phyloP scores from a whole-genome alignment of 2,329 filamentous ascomycete genomes.

The Coleophoma crateriformis region DNA sequence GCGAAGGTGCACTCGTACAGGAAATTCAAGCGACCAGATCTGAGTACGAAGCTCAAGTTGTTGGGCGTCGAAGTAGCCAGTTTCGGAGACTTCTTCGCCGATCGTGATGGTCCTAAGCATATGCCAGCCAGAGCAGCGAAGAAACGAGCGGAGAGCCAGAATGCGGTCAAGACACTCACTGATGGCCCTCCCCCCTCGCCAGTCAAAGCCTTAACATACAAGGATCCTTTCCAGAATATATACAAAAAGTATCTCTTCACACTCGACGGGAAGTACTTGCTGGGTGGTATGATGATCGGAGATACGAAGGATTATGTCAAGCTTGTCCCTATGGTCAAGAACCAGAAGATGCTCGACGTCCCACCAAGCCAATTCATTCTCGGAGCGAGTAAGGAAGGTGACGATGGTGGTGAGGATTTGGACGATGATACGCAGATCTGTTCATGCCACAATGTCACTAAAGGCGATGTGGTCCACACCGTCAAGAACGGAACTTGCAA shows the following conservation, averaged over 20 bases:
- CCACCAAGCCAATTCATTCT: constrained; percentile 80
- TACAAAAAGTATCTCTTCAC: constrained; percentile 96
- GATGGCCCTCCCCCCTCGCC: constrained; percentile 49
- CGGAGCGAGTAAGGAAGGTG: constrained; percentile 67
- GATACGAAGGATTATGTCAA: constrained; percentile 90
- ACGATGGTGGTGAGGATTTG: constrained; percentile 71
- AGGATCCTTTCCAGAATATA: constrained; percentile 79
- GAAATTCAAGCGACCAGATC: constrained; percentile 73
- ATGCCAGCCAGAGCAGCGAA: constrained; percentile 55
- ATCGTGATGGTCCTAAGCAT: constrained; percentile 73
- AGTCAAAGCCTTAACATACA: constrained; percentile 83
- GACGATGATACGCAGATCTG: constrained; percentile 85
- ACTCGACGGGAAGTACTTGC: constrained; percentile 78
- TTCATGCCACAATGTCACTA: constrained; percentile 88
- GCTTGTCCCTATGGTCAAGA: constrained; percentile 80
- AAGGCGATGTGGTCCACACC: constrained; percentile 67
- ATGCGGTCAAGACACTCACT: constrained; percentile 42
- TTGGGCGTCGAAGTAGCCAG: constrained; percentile 87
- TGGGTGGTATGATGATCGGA: constrained; percentile 97
- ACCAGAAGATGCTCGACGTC: constrained; percentile 71
- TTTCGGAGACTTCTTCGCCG: constrained; percentile 91
- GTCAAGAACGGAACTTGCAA: constrained; percentile 79
- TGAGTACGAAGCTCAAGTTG: constrained; percentile 88
- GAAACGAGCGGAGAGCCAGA: constrained; percentile 32
- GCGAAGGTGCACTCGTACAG: constrained; percentile 65